These are phyloP conservation scores for Neophaeococcomyces aloes DNA, from an alignment of 2,329 filamentous ascomycete species.

Conservation along the genomic window DNA sequence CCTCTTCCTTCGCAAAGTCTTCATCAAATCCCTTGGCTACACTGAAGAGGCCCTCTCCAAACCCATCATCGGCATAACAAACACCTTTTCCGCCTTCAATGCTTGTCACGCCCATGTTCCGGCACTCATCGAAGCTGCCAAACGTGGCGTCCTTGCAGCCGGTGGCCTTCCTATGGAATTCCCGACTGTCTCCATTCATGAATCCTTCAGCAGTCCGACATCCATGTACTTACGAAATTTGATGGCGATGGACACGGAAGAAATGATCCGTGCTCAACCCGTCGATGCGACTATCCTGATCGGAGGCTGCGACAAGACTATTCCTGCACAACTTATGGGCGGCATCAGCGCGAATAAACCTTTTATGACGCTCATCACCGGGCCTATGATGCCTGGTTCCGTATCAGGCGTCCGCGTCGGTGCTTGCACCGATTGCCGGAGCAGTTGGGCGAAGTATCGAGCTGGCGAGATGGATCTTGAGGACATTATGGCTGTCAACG, in stretches of 20 bases:
- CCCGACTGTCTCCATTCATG: conserved; percentile 61
- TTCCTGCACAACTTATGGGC: conserved; percentile 65
- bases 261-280: conserved; percentile 64
- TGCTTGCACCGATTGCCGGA: conserved; percentile 64
- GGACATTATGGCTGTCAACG: conserved; percentile 59
- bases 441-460: conserved; percentile 60
- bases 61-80: conserved; percentile 64
- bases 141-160: conserved; percentile 55
- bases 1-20: conserved; percentile 63
- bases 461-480: conserved; percentile 59
- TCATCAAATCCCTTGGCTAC: conserved; percentile 67
- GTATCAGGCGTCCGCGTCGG: conserved; percentile 51
- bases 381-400: conserved; percentile 65
- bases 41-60: conserved; percentile 59
- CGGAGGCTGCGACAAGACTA: conserved; percentile 65
- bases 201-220: conserved; percentile 58
- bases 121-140: conserved; percentile 60
- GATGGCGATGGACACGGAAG: conserved; percentile 72
- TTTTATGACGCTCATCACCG: conserved; percentile 57
- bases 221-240: conserved; percentile 66
- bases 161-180: conserved; percentile 63
- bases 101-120: conserved; percentile 64
- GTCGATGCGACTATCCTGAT: conserved; percentile 58
- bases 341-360: conserved; percentile 65
- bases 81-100: conserved; percentile 63